phyloP scores from a whole-genome alignment of 768 basidiomycete species.

The Boletellus ananiceps region DNA sequence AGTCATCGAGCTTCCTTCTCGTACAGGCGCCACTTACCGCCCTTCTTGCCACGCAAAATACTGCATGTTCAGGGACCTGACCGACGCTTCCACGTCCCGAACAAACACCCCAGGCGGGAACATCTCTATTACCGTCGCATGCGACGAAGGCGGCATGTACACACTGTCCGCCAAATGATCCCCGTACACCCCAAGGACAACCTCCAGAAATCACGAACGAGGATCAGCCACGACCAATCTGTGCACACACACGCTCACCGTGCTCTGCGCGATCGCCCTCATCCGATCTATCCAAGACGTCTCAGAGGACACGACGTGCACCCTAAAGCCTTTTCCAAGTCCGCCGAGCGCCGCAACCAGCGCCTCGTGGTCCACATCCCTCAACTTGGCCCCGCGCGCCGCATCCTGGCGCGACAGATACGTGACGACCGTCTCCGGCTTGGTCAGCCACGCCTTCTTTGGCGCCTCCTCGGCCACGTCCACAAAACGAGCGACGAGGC shows the following conservation, averaged over 20 bases:
- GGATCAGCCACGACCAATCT: slow-evolving; percentile 5
- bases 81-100: slow-evolving; percentile 56
- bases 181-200: slow-evolving; percentile 59
- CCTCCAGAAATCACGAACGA: slow-evolving; percentile 29
- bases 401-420: slow-evolving; percentile 65
- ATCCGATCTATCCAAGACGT: slow-evolving; percentile 60
- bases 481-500: slow-evolving; percentile 42
- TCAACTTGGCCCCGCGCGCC: slow-evolving; percentile 45
- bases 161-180: slow-evolving; percentile 61
- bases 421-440: slow-evolving; percentile 49
- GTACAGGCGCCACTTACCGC: slow-evolving; percentile 21
- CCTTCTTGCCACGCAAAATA: slow-evolving; percentile 58
- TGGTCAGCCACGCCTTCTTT: slow-evolving; percentile 11
- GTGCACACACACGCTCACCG: slow-evolving; percentile 39
- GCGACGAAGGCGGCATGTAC: slow-evolving; percentile 60
- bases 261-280: slow-evolving; percentile 61
- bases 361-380: slow-evolving; percentile 50
- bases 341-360: slow-evolving; percentile 54
- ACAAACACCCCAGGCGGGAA: slow-evolving; percentile 65
- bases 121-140: slow-evolving; percentile 70
- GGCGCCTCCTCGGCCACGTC: slow-evolving; percentile 25
- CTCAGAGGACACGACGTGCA: slow-evolving; percentile 49
- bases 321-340: slow-evolving; percentile 53
- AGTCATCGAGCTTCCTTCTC: background rate
- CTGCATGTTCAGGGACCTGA: slow-evolving; percentile 46